phyloP scores from a whole-genome alignment of 2,329 filamentous ascomycete genomes.

The Exserohilum rostratum region DNA sequence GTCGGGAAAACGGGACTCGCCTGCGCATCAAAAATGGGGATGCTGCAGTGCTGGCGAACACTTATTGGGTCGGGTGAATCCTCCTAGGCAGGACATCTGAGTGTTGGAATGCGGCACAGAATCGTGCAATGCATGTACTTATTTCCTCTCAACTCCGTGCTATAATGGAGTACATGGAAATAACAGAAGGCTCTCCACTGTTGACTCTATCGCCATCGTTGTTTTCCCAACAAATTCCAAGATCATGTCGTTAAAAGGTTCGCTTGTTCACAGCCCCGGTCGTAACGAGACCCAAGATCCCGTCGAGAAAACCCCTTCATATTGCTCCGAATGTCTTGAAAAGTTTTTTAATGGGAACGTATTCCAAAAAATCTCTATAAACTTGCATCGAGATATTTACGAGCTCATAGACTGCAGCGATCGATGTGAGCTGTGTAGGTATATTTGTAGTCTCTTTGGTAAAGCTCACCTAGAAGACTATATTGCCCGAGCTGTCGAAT shows the following conservation, averaged over 20 bases:
- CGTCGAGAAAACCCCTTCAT: not conserved
- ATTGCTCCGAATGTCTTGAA: not conserved
- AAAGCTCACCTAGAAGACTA: not conserved
- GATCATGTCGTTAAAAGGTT: not conserved
- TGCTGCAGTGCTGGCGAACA: not conserved
- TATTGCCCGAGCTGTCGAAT: not conserved
- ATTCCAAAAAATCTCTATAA: not conserved
- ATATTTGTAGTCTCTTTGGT: slow-evolving; percentile 6
- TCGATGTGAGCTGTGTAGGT: not conserved
- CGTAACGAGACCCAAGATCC: not conserved
- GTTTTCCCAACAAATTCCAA: not conserved
- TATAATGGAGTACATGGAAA: not conserved
- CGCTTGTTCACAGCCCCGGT: not conserved
- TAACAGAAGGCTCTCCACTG: not conserved
- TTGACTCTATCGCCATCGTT: not conserved
- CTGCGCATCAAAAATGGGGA: not conserved
- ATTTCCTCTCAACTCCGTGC: not conserved
- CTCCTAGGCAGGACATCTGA: not conserved
- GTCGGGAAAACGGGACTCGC: not conserved
- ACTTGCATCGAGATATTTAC: not conserved
- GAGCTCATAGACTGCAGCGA: not conserved
- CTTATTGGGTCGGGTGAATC: not conserved
- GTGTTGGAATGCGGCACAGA: not conserved
- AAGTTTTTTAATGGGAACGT: not conserved
- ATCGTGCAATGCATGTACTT: not conserved